A percentile compares a stretch with the other conserved stretches of the same genome.
phyloP scores from a whole-genome alignment of 192 early-diverging fungal genomes.

The Umbelopsis sp. region DNA sequence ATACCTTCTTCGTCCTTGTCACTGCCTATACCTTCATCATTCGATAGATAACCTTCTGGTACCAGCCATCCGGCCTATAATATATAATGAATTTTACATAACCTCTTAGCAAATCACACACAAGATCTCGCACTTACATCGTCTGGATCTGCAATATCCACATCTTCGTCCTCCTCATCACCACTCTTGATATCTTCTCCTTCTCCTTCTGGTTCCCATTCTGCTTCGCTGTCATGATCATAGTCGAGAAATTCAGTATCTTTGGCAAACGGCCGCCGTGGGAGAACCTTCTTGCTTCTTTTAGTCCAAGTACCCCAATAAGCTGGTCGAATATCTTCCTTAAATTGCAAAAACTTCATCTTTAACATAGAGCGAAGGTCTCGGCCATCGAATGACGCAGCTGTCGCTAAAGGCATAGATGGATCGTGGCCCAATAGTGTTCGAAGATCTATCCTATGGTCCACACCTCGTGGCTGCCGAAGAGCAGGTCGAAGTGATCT shows the following conservation, averaged over 20 bases:
- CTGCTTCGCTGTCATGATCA: constrained; percentile 85
- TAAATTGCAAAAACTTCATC: constrained; percentile 72
- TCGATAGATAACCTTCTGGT: constrained; percentile 85
- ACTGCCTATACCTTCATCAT: constrained; percentile 61
- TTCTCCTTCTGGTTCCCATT: constrained; percentile 90
- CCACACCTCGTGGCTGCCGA: constrained; percentile 6
- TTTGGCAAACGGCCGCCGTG: constrained; percentile 60
- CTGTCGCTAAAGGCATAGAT: constrained; percentile 20
- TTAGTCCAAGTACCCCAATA: constrained; percentile 86
- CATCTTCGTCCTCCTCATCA: constrained; percentile 73
- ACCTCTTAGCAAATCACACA: not conserved
- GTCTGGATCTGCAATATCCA: constrained; percentile 30
- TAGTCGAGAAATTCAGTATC: constrained; percentile 75
- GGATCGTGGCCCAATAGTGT: constrained; percentile 29
- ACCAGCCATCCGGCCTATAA: constrained; percentile 79
- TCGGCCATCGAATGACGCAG: constrained; percentile 32
- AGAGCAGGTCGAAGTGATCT: not conserved
- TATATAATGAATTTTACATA: not conserved
- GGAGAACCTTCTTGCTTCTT: constrained; percentile 51
- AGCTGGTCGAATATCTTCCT: constrained; percentile 69
- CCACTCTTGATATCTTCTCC: constrained; percentile 85
- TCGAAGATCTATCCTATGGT: constrained; percentile 33
- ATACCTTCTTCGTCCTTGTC: constrained; percentile 23
- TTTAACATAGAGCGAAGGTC: constrained; percentile 35
- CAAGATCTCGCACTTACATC: constrained; percentile 22